These are phyloP conservation scores for Lasiodiplodia sp. DNA, from an alignment of 2,329 filamentous ascomycete genomes.

Conservation along the genomic window DNA sequence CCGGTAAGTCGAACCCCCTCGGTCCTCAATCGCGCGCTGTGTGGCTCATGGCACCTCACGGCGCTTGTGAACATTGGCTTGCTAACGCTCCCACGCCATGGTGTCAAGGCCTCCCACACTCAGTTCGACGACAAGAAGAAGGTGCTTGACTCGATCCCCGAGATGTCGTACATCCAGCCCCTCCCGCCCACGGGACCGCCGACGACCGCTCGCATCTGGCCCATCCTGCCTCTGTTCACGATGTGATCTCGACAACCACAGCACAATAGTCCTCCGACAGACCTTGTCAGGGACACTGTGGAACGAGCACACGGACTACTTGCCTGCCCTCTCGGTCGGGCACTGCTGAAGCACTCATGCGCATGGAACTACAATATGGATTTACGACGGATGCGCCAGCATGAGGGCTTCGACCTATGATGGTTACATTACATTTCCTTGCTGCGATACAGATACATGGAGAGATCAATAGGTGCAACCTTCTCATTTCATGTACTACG, in stretches of 20 bases:
- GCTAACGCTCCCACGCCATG: neutral
- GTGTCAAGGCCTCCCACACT: neutral
- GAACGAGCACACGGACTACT: no score
- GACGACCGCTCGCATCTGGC: neutral
- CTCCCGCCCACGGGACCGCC: neutral
- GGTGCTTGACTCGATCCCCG: neutral
- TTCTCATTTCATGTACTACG: no score
- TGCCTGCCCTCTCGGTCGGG: no score
- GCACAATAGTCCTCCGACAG: no score
- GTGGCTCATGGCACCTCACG: neutral
- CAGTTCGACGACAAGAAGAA: neutral
- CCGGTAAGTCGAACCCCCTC: neutral
- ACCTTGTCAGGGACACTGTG: no score
- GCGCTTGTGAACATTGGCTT: neutral
- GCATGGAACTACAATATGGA: no score
- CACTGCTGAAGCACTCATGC: no score
- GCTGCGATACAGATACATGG: no score
- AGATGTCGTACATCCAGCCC: neutral
- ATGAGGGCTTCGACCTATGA: no score
- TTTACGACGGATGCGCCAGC: no score
- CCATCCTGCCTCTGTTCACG: neutral
- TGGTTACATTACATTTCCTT: no score
- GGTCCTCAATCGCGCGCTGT: neutral
- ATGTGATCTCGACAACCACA: neutral
- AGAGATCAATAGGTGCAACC: no score